A percentile compares a stretch with the other conserved stretches of the same genome.
Conservation (phyloP, 2,329 filamentous ascomycete species). For the Phaeosphaeriaceae sp. region DNA sequence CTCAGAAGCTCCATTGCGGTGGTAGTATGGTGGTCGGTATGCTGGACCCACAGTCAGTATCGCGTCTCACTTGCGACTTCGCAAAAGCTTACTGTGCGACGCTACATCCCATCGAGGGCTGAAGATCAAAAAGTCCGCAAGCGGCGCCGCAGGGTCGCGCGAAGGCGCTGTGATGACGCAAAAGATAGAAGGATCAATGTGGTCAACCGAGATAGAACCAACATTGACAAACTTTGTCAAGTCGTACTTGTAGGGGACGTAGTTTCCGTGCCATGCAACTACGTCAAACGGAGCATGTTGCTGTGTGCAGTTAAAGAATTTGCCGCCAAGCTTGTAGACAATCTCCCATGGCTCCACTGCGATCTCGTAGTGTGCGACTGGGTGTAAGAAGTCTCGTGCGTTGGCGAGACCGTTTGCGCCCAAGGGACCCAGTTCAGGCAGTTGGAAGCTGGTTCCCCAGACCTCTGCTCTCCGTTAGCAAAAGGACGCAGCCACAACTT, state of each 20-base stretch:
- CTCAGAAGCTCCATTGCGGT: constrained; percentile 71
- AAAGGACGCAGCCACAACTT: neutral
- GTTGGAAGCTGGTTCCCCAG: constrained; percentile 50
- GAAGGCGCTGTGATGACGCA: constrained; percentile 70
- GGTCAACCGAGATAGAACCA: constrained; percentile 76
- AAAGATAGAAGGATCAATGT: constrained; percentile 81
- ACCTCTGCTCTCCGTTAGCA: constrained; percentile 34
- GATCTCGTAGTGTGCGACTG: constrained; percentile 71
- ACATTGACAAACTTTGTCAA: constrained; percentile 79
- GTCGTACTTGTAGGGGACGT: constrained; percentile 81
- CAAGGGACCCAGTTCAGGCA: constrained; percentile 49
- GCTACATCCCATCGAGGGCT: constrained; percentile 69
- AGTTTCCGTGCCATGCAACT: constrained; percentile 82
- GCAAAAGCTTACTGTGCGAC: constrained; percentile 55
- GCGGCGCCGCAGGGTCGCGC: constrained; percentile 66
- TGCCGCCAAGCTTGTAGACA: constrained; percentile 66
- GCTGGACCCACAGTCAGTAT: constrained; percentile 12
- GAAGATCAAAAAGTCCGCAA: constrained; percentile 72
- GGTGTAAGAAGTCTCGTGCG: constrained; percentile 73
- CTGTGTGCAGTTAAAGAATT: constrained; percentile 71
- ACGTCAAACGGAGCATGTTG: constrained; percentile 79
- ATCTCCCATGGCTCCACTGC: constrained; percentile 53
- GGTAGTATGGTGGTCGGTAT: constrained; percentile 64
- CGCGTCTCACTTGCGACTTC: neutral
- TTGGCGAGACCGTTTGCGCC: constrained; percentile 52